phyloP scores from a whole-genome alignment of 2,329 filamentous ascomycete species.

The Talaromyces sp. region DNA sequence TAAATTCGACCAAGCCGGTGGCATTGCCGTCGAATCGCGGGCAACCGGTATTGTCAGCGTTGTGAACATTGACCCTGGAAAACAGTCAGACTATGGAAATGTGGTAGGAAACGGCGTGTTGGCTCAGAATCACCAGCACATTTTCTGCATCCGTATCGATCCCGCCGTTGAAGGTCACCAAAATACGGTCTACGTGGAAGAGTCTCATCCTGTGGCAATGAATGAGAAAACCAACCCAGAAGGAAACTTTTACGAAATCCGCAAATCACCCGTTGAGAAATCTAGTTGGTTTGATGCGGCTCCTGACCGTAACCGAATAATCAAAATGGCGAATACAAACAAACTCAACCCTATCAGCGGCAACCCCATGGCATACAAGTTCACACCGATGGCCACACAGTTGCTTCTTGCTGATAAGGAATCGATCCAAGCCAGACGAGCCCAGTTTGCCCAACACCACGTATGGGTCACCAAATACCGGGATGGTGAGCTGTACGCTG shows the following conservation, averaged over 20 bases:
- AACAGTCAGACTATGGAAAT: constrained; percentile 60
- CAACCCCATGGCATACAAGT: constrained; percentile 52
- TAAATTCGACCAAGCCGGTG: constrained; percentile 66
- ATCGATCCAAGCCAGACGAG: constrained; percentile 47
- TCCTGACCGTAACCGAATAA: constrained; percentile 42
- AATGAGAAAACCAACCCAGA: constrained; percentile 48
- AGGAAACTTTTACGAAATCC: constrained; percentile 47
- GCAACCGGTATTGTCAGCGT: constrained; percentile 63
- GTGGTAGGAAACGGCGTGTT: constrained; percentile 63
- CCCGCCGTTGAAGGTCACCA: constrained; percentile 52
- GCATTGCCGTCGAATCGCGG: constrained; percentile 61
- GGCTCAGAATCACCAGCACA: constrained; percentile 67
- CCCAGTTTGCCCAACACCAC: constrained; percentile 52
- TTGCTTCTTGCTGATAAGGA: constrained; percentile 50
- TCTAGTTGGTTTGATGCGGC: constrained; percentile 45
- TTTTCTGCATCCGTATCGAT: constrained; percentile 63
- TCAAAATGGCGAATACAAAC: constrained; percentile 54
- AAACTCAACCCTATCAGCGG: constrained; percentile 50
- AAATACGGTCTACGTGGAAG: constrained; percentile 52
- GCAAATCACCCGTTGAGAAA: constrained; percentile 40
- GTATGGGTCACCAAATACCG: constrained; percentile 51
- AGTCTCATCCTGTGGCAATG: constrained; percentile 55
- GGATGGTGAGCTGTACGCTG: constrained; percentile 49
- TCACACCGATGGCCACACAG: constrained; percentile 52
- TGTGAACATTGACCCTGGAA: constrained; percentile 56